Conservation (phyloP, 2,329 filamentous ascomycete species). For the Malbranchea zuffiana region DNA sequence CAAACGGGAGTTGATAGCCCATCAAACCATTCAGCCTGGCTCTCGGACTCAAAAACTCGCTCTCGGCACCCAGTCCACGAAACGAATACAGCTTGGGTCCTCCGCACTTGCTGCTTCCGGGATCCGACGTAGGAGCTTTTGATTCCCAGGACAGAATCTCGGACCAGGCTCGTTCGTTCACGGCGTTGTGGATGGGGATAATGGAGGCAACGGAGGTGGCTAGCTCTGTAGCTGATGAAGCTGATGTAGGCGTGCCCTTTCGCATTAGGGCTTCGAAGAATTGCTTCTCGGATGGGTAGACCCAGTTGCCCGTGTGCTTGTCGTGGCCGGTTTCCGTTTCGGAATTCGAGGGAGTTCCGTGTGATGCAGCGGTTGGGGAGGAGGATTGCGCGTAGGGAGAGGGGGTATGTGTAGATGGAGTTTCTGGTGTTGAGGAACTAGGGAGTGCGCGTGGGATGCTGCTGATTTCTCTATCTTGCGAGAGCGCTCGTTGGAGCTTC, state of each 20-base stretch:
- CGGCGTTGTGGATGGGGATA: constrained; percentile 95
- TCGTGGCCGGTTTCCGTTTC: constrained; percentile 68
- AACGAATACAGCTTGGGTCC: constrained; percentile 79
- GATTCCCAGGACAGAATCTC: constrained; percentile 86
- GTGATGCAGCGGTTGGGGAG: constrained; percentile 22
- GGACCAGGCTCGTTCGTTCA: constrained; percentile 91
- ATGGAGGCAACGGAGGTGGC: constrained; percentile 77
- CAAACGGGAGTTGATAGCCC: constrained; percentile 87
- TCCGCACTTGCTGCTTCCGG: constrained; percentile 54
- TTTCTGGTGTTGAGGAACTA: constrained; percentile 12
- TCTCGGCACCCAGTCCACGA: constrained; percentile 49
- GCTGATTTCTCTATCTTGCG: constrained; percentile 61
- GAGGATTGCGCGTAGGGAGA: constrained; percentile 22
- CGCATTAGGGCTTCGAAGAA: constrained; percentile 96
- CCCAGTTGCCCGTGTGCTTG: constrained; percentile 70
- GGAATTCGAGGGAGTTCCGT: constrained; percentile 52
- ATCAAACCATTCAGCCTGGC: constrained; percentile 72
- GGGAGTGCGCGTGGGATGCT: constrained; percentile 59
- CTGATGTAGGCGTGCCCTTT: constrained; percentile 60
- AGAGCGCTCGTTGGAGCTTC: constrained; percentile 41
- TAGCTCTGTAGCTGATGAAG: constrained; percentile 31
- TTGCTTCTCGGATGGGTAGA: constrained; percentile 93
- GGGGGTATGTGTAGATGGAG: constrained; percentile 17
- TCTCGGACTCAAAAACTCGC: constrained; percentile 59
- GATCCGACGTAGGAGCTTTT: constrained; percentile 46